Base-by-base conservation (phyloP, 2,329 filamentous ascomycete species). In the Stagonosporopsis chrysanthemi region DNA sequence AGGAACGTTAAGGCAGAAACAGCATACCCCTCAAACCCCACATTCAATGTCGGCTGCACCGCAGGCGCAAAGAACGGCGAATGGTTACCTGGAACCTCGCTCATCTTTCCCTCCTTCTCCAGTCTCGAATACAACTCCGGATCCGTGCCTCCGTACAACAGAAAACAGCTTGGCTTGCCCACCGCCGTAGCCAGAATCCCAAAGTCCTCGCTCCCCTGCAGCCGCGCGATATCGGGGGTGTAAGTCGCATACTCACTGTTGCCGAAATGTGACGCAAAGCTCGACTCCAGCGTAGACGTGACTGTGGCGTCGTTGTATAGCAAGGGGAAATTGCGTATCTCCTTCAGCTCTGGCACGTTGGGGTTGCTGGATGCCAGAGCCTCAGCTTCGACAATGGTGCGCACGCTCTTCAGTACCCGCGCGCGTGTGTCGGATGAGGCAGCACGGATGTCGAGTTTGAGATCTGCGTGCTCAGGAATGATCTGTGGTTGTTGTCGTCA, bases 21-120 rank as follows among this genome's bases (percentile, higher is more conserved):
- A 47, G 79, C 79, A 65, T 85, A 72, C 1, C 82, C 83, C 72
- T 85, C 81, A 29, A 70, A 74, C 0, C 82, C 86, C 4, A 75
- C 76, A 57, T 60, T 79, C 75, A 89, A 69, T 0, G 86, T 88
- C 7, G 85, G 85, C 68, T 84, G 80, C 23, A 88, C 79, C 0
- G 80, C 81, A 5, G 86, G 86, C 29, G 83, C 82, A 73, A 88
- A 89, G 51, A 80, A 78, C 0, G 84, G 80, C 56, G 80, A 84
- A 67, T 89, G 86, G 62, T 88, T 88, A 0, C 81, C 81, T 0
- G 86, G 83, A 12, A 88, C 79, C 42, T 81, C 82, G 56, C 75
- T 74, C 60, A 79, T 74, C 58, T 78, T 70, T 0, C 81, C 81
- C 40, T 81, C 79, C 51, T 69, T 74, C 67, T 80, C 75, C 14